phyloP scores from a whole-genome alignment of 345 rosid genomes.

The Brassica incana region DNA sequence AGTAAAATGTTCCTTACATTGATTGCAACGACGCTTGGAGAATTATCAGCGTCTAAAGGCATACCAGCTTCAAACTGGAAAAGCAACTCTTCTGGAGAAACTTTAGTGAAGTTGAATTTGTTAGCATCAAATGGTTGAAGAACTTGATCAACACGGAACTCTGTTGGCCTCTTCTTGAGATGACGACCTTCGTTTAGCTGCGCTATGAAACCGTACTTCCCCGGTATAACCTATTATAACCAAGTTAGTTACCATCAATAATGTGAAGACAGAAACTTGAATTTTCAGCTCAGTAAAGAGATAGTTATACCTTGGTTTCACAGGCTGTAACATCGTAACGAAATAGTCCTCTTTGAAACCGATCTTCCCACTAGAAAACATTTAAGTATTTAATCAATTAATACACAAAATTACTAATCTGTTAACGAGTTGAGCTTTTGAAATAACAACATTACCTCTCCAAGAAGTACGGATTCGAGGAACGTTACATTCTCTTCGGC shows the following conservation, averaged over 20 bases:
- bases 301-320: conserved; percentile 70
- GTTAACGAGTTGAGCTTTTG: neutral
- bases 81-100: conserved; percentile 93
- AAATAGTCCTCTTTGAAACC: conserved; percentile 84
- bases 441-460: conserved; percentile 54
- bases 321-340: conserved; percentile 95
- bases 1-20: conserved; percentile 49
- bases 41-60: conserved; percentile 61
- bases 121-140: conserved; percentile 86
- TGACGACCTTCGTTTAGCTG: conserved; percentile 97
- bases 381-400: no score
- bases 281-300: no score
- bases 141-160: conserved; percentile 88
- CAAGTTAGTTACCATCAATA: no score
- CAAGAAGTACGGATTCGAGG: conserved; percentile 75
- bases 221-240: conserved; percentile 71
- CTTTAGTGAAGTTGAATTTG: conserved; percentile 94
- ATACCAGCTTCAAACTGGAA: conserved; percentile 83
- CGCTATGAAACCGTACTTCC: conserved; percentile 78
- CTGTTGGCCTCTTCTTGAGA: conserved; percentile 94
- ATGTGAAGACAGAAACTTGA: conserved; percentile 28
- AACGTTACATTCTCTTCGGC: conserved; percentile 55
- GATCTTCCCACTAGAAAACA: conserved; percentile 82
- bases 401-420: no score
- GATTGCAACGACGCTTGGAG: conserved; percentile 93